These are phyloP conservation scores for Ustilago sp. DNA, from an alignment of 1,284 basidiomycete genomes.

Conservation along the genomic window DNA sequence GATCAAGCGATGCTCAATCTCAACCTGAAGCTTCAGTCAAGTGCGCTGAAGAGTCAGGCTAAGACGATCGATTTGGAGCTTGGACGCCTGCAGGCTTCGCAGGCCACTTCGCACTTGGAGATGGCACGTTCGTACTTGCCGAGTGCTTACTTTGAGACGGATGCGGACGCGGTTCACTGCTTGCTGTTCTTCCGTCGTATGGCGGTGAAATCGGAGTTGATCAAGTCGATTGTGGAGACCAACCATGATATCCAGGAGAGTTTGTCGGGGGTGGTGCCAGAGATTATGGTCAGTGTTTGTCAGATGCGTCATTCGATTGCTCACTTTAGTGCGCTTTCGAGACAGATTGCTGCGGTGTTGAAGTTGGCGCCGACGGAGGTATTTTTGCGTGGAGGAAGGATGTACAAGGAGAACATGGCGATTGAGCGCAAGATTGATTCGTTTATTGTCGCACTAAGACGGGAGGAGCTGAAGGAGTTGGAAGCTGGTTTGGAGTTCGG, in stretches of 20 bases:
- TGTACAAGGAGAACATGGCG: constrained; percentile 81
- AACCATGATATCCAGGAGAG: constrained; percentile 61
- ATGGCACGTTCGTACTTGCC: constrained; percentile 64
- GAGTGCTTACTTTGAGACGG: constrained; percentile 57
- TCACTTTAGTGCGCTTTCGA: constrained; percentile 62
- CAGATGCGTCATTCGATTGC: constrained; percentile 65
- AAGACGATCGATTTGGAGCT: constrained; percentile 64
- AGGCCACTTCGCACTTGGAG: constrained; percentile 58
- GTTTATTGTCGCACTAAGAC: constrained; percentile 84
- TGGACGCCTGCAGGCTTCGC: constrained; percentile 56
- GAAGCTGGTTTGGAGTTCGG: constrained; percentile 89
- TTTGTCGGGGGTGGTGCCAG: constrained; percentile 51
- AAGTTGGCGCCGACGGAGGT: constrained; percentile 54
- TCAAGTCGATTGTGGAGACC: constrained; percentile 61
- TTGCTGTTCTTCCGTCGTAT: constrained; percentile 67
- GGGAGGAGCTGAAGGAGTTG: constrained; percentile 89
- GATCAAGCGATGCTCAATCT: constrained; percentile 65
- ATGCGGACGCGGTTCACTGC: constrained; percentile 59
- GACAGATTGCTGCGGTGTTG: constrained; percentile 65
- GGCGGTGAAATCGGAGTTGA: constrained; percentile 61
- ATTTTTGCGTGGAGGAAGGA: constrained; percentile 75
- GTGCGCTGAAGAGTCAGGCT: constrained; percentile 65
- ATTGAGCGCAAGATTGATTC: constrained; percentile 92
- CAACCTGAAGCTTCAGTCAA: constrained; percentile 65
- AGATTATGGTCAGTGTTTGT: constrained; percentile 61